Base-by-base conservation (phyloP, 495 filamentous ascomycete genomes). In the Neurospora sp. region DNA sequence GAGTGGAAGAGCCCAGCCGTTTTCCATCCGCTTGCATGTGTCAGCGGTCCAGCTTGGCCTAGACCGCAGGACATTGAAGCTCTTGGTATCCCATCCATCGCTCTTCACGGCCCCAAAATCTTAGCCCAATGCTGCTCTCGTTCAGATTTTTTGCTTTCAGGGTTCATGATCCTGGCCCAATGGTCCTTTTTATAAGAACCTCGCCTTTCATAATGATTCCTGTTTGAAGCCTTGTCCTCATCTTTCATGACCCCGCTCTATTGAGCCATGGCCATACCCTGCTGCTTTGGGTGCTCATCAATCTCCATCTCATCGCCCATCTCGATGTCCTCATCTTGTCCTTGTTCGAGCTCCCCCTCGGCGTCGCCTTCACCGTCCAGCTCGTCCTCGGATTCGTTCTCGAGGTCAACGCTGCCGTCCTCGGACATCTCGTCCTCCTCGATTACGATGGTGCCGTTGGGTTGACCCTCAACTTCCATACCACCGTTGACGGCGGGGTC, bases 351-450 rank as follows among this genome's bases (percentile, higher is more conserved):
- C 79, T 93, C 93, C 39, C 90, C 92, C 54, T 90, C 93, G 23
- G 90, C 93, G 37, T 93, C 88, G 16, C 93, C 93, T 71, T 97
- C 93, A 72, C 97, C 95, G 70, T 97, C 94, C 49, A 92, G 89
- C 18, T 93, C 94, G 75, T 89, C 90, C 76, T 86, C 85, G 38
- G 91, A 96, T 82, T 98, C 96, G 54, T 91, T 92, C 82, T 97
- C 96, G n/a, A 99, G 90, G 80, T 99, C 96, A 79, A 98, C 96
- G 77, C 92, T 95, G 72, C 93, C 95, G 54, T 93, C 95, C 49
- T 97, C 94, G 18, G 92, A 93, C 71, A 93, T 90, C 37, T 93
- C 91, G 44, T 93, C 93, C 41, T 90, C 90, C 69, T 89, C 90
- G 49, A 84, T 80, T n/a, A 76, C 83, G 49, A 75, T 76, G 69